Evolutionary conservation across 2,329 filamentous ascomycete genomes (phyloP), one percentile per base, ranked within the genome.

Genomic region (Nigrograna mackinnonii): DNA sequence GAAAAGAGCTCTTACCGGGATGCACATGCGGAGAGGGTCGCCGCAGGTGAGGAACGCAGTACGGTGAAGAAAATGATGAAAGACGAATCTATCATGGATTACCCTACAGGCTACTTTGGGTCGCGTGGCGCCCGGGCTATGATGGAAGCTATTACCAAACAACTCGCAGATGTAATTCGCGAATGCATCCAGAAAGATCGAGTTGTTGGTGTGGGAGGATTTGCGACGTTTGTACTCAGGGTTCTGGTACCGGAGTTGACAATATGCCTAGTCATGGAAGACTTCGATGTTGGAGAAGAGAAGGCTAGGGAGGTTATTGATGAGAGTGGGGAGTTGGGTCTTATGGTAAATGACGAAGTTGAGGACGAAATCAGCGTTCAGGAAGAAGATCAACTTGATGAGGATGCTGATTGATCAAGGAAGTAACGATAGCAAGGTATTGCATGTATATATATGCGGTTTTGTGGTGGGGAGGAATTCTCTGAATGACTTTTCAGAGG

Each of bases 81-180:
- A 12, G 12, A 14, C 7, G 40, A 47, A n/a, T 19, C 22, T 13
- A 35, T 24, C 24, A 26, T 38, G 14, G 35, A 36, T 21, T 84
- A 80, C 3, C 53, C 48, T 5, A 87, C 87, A 7, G 91, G 91
- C 0, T 96, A 95, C 68, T 96, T 95, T 67, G 91, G 91, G 2
- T 79, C 85, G 3, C 80, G 84, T 16, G 91, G 91, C 1, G 76
- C 87, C 38, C 80, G 81, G 36, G 70, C 79, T 38, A 89, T 96
- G 79, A 87, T 83, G 33, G 84, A 66, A 21, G 43, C 41, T 14
- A 55, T 70, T 3, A 61, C 61, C 39, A 22, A 46, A 0, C 32
- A 59, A 1, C 50, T 69, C 6, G 50, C 53, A 9, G 49, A 52
- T 4, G 50, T 58, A 5, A 62, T 70, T 14, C 47, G 63, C 12